Percentiles rank a stretch among this genome's conserved stretches.
Evolutionary conservation across 495 filamentous ascomycete genomes (phyloP).

Genomic region (Hypoxylon intermedium): DNA sequence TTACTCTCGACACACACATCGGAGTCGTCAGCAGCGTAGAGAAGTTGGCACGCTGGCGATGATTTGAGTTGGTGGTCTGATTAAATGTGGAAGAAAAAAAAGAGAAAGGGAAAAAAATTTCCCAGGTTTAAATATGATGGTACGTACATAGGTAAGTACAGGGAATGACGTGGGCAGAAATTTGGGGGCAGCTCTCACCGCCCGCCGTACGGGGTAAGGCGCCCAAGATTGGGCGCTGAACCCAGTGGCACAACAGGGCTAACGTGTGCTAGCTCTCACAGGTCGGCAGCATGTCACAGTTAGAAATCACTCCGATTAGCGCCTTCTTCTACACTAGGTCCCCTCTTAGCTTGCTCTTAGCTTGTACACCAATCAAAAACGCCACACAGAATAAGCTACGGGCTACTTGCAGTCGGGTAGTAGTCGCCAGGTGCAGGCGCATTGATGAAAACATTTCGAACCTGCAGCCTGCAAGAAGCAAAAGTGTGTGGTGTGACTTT

Average conservation of each 20-base stretch:
- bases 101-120: constrained; percentile 33
- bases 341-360: not conserved
- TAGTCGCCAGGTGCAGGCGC: constrained; percentile 27
- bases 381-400: constrained; percentile 22
- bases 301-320: constrained; percentile 16
- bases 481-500: constrained; percentile 34
- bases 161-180: constrained; percentile 25
- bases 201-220: constrained; percentile 7
- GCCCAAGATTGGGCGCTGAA: constrained; percentile 2
- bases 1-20: constrained; percentile 86
- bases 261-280: constrained; percentile 14
- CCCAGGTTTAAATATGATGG: constrained; percentile 1
- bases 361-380: constrained; percentile 17
- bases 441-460: constrained; percentile 36
- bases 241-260: constrained; percentile 15
- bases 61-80: constrained; percentile 94
- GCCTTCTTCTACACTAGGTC: constrained; percentile 10
- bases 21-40: constrained; percentile 83
- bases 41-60: constrained; percentile 70
- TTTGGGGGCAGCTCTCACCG: constrained; percentile 31
- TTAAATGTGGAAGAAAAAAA: constrained; percentile 52
- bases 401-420: constrained; percentile 11
- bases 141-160: not conserved
- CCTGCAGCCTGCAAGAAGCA: constrained; percentile 7
- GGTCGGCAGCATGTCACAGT: constrained; percentile 6